phyloP scores from a whole-genome alignment of 2,329 filamentous ascomycete genomes.

The Hansfordia pulvinata region DNA sequence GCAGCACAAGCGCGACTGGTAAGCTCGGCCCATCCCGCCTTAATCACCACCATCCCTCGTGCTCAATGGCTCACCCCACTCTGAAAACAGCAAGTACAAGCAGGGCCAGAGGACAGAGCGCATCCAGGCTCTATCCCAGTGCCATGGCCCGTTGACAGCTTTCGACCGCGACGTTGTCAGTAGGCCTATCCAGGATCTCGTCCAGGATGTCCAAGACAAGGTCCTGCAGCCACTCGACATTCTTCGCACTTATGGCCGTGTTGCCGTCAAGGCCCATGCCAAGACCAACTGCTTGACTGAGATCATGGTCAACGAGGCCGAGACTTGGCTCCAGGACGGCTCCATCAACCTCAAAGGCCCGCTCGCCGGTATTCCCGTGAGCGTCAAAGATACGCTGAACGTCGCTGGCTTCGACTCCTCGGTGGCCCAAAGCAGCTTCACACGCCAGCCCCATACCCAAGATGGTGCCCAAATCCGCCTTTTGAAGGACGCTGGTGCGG shows the following conservation, averaged over 20 bases:
- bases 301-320: conserved; percentile 65
- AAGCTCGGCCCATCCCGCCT: conserved; percentile 16
- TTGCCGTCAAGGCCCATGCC: conserved; percentile 68
- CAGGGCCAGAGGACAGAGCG: conserved; percentile 59
- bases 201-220: conserved; percentile 63
- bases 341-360: conserved; percentile 64
- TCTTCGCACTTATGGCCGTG: conserved; percentile 76
- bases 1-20: conserved; percentile 61
- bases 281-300: conserved; percentile 88
- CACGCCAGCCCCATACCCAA: conserved; percentile 47
- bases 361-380: conserved; percentile 75
- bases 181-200: conserved; percentile 64
- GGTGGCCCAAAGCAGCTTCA: conserved; percentile 66
- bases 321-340: conserved; percentile 50
- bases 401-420: conserved; percentile 74
- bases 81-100: conserved; percentile 53
- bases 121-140: conserved; percentile 52
- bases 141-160: conserved; percentile 50
- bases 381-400: conserved; percentile 67
- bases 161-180: conserved; percentile 55
- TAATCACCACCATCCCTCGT: conserved; percentile 1
- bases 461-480: conserved; percentile 66
- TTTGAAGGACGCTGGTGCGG: conserved; percentile 74
- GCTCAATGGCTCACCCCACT: conserved; percentile 12
- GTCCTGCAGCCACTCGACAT: conserved; percentile 54